These are phyloP conservation scores for Encephalitozoon romaleae DNA, from an alignment of 371 early-diverging fungal species.

Conservation along the genomic window DNA sequence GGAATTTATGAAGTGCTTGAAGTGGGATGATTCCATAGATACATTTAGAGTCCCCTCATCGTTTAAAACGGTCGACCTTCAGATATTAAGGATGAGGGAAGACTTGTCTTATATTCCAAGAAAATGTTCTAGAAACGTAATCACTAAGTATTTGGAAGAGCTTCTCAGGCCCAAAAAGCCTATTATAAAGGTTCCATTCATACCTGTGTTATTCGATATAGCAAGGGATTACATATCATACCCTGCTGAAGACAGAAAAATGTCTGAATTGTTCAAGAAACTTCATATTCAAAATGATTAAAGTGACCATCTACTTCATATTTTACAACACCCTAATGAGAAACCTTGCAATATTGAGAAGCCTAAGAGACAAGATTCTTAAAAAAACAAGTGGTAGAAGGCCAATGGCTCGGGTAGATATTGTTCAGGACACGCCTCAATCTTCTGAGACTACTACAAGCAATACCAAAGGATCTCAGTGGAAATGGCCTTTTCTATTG, in stretches of 20 bases:
- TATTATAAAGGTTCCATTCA: conserved; percentile 30
- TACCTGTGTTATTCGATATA: conserved; percentile 50
- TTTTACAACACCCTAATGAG: background rate
- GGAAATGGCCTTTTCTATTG: background rate
- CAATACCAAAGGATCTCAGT: no score
- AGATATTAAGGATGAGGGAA: background rate
- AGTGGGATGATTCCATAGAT: background rate
- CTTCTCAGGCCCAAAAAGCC: background rate
- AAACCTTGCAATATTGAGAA: background rate
- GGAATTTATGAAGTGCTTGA: background rate
- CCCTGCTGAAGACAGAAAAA: conserved; percentile 27
- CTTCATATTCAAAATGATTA: conserved; percentile 8
- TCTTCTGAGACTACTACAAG: background rate
- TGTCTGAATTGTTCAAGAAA: background rate
- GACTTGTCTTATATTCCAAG: background rate
- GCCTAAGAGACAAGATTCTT: background rate
- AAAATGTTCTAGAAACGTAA: background rate
- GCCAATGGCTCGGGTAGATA: background rate
- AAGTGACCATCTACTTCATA: background rate
- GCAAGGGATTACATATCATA: conserved; percentile 52
- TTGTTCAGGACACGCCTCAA: no score
- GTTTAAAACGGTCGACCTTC: background rate
- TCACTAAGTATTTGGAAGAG: background rate
- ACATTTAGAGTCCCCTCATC: background rate
- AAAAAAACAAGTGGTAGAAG: background rate